phyloP scores from a whole-genome alignment of 306 rosid genomes.

The Cucumis cinereus region DNA sequence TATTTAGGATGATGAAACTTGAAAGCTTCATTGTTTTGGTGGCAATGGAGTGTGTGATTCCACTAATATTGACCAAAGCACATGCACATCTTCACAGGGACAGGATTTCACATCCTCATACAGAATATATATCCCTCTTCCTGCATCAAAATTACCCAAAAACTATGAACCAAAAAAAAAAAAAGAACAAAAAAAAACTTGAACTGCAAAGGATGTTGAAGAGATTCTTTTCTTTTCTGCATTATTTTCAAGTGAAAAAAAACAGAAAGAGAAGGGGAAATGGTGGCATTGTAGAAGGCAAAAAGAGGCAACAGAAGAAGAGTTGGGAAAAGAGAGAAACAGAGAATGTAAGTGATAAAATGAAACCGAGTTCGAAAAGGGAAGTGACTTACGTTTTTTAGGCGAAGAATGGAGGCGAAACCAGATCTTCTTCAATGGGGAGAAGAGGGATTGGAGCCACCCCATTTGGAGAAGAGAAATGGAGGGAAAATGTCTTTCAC shows the following conservation, averaged over 20 bases:
- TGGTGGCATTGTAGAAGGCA: background rate
- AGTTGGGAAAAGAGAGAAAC: no score
- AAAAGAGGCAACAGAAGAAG: background rate
- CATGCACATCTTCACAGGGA: constrained; percentile 80
- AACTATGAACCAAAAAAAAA: background rate
- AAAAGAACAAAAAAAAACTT: background rate
- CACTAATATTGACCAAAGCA: constrained; percentile 88
- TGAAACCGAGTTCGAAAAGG: background rate
- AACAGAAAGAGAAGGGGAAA: background rate
- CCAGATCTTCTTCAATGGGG: constrained; percentile 84
- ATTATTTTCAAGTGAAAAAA: background rate
- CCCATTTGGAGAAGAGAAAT: constrained; percentile 56
- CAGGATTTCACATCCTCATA: constrained; percentile 89
- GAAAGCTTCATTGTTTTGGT: constrained; percentile 28
- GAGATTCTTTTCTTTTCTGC: background rate
- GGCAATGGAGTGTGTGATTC: constrained; percentile 56
- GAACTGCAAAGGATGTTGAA: constrained; percentile 7
- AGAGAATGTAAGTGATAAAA: background rate
- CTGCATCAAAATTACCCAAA: constrained; percentile 18
- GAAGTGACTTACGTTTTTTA: constrained; percentile 45
- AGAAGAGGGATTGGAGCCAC: constrained; percentile 82
- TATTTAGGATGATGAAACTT: background rate
- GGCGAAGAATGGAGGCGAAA: constrained; percentile 56
- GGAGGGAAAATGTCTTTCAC: background rate
- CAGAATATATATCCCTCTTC: constrained; percentile 79